Evolutionary conservation across 257 asterid genomes (phyloP).

Genomic region (Nicotiana knightiana): DNA sequence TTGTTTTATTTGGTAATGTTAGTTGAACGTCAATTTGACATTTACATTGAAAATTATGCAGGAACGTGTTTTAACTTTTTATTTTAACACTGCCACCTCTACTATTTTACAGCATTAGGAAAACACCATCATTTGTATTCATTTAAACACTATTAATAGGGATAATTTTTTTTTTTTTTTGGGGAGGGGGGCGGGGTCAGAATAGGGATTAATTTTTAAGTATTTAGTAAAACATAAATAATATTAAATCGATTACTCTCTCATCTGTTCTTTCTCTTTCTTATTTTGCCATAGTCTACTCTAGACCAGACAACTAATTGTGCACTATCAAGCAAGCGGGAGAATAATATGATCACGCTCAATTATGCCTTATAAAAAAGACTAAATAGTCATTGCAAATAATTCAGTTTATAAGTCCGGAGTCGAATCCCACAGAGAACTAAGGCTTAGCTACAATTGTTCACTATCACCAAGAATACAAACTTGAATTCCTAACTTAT

Average conservation of each 20-base stretch:
- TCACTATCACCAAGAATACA: no score
- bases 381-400: no score
- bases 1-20: background rate
- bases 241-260: background rate
- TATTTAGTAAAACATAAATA: background rate
- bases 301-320: background rate
- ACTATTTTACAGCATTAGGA: background rate
- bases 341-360: background rate
- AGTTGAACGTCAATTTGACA: constrained; percentile 3
- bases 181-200: background rate
- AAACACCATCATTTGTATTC: background rate
- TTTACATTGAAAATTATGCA: background rate
- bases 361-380: no score
- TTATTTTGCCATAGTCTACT: background rate
- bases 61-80: no score
- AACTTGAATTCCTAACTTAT: no score
- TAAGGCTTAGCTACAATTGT: no score
- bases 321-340: background rate
- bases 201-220: no score
- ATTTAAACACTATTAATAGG: background rate
- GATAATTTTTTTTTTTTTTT: background rate
- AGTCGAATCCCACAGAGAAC: no score
- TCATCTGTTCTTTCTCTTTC: background rate
- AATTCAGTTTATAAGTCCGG: no score
- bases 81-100: background rate